Base-by-base conservation (phyloP, 2,329 filamentous ascomycete genomes). In the Neophaeococcomyces mojaviensis region DNA sequence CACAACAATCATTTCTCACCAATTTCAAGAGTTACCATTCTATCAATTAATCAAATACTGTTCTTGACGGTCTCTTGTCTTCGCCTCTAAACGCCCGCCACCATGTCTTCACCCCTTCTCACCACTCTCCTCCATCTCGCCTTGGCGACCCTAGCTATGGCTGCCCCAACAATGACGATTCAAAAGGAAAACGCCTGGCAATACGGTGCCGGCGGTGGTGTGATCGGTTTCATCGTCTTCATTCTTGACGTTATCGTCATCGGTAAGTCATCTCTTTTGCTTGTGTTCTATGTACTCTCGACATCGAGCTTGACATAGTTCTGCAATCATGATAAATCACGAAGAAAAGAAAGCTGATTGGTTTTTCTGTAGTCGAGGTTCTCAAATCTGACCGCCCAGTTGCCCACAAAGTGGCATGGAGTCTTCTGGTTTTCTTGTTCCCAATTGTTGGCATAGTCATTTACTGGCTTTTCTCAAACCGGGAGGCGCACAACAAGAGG, bases 401-500 rank as follows among this genome's bases (percentile, higher is more conserved):
- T 9, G 10, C 30, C 16, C 48, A 53, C 48, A 53, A 53, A 26
- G 18, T 53, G 2, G 38, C 44, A 2, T 53, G 50, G 50, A 39
- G 46, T 37, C 30, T 53, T 6, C 36, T 53, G 16, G 45, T 51
- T 39, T 46, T 53, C 48, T 39, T 53, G 12, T 53, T 53, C 48
- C 50, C 50, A 10, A 48, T 53, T 30, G 18, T 50, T n/a, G 50
- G 50, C 16, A 51, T 51, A 33, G 41, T 53, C 31, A 43, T 53
- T 43, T 53, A 53, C 48, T 50, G 44, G 32, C 46, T 53, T 37
- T 51, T 53, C 42, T 50, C 48, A n/a, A 51, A 53, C 32, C 50
- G 50, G 31, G 50, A 34, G 16, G 35, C 36, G 1, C 48, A 53
- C 35, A 48, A 49, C 30, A 15, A 39, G 28, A 40, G 48, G 26